Percentiles rank a stretch among this genome's conserved stretches.
phyloP scores from a whole-genome alignment of 805 yeast genomes.

The Starmera dryadoides region DNA sequence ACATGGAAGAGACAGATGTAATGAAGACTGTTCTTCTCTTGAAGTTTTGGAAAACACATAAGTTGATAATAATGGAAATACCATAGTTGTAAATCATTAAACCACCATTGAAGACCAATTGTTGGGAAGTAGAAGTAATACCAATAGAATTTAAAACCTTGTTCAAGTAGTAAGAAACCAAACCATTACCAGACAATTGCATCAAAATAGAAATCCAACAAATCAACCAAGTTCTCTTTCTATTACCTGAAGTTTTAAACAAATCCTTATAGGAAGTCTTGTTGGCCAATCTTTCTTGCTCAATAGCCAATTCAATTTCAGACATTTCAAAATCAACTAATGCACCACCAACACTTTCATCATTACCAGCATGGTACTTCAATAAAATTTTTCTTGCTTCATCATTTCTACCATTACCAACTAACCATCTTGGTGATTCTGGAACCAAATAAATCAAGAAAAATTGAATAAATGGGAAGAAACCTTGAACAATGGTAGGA shows the following conservation, averaged over 20 bases:
- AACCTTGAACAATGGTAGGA: slow-evolving; percentile 45
- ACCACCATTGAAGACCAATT: slow-evolving; percentile 44
- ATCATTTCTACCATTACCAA: slow-evolving; percentile 32
- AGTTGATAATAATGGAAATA: slow-evolving; percentile 23
- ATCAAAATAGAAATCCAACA: slow-evolving; percentile 27
- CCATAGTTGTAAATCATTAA: slow-evolving; percentile 40
- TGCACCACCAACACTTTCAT: slow-evolving; percentile 15
- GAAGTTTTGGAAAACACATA: slow-evolving; percentile 23
- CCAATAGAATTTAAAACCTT: slow-evolving; percentile 47
- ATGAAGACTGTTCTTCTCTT: slow-evolving; percentile 32
- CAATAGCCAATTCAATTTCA: slow-evolving; percentile 33
- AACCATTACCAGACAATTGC: slow-evolving; percentile 46
- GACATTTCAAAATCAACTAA: slow-evolving; percentile 31
- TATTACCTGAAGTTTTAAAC: slow-evolving; percentile 28
- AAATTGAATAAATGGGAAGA: slow-evolving; percentile 36
- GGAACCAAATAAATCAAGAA: slow-evolving; percentile 33
- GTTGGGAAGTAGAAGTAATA: slow-evolving; percentile 36
- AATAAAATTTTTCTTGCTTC: slow-evolving; percentile 35
- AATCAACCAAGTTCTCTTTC: slow-evolving; percentile 33
- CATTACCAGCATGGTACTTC: slow-evolving; percentile 31
- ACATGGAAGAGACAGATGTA: slow-evolving; percentile 28
- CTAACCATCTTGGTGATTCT: slow-evolving; percentile 40
- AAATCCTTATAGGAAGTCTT: slow-evolving; percentile 32
- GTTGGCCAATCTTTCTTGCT: slow-evolving; percentile 29
- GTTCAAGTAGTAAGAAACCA: slow-evolving; percentile 43